Base-by-base conservation (phyloP, 805 yeast genomes). In the Metschnikowia continentalis region DNA sequence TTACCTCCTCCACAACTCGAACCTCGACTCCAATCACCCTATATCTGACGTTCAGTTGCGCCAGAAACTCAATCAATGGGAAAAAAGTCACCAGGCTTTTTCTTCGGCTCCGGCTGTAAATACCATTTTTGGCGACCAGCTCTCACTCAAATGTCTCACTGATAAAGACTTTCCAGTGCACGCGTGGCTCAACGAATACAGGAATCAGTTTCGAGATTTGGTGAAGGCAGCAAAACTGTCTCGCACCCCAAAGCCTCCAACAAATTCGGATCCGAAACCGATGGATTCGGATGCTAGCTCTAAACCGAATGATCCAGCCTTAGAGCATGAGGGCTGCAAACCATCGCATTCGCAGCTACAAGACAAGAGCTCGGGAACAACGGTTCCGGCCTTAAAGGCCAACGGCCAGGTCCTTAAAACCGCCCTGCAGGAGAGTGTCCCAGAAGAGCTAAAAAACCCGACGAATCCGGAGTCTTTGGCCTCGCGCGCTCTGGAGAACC, bases 1-100 rank as follows among this genome's bases (percentile, higher is more conserved):
- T 70, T 81, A 86, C 50, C 80, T 83, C 32, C 62, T 90, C 10
- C 86, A 84, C 82, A 91, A 91, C 62, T 84, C 96, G 11, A 90
- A 90, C 61, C 76, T 83, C 40, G 96, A 90, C 61, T 78, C 90
- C 5, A 70, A 78, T 35, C 75, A 72, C 32, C 96, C 96, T 0
- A 79, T 79, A 3, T 67, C 80, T 23, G 83, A 81, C 20, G 68
- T 71, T 36, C 78, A 79, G 5, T 65, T 91, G 45, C 71, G 80
- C 44, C 80, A 76, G 48, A 78, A 77, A 47, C 71, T 91, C 36
- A 64, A 68, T 20, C 81, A 82, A 59, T 87, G 95, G 95, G 96
- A 90, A 60, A 55, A 54, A 39, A 62, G 68, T 22, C 75, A 67
- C 60, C 74, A 57, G 69, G 68, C 67, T 35, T 65, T 71, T 53